Conservation (phyloP, 2,329 filamentous ascomycete species). For the Aspergillus aculeatus region DNA sequence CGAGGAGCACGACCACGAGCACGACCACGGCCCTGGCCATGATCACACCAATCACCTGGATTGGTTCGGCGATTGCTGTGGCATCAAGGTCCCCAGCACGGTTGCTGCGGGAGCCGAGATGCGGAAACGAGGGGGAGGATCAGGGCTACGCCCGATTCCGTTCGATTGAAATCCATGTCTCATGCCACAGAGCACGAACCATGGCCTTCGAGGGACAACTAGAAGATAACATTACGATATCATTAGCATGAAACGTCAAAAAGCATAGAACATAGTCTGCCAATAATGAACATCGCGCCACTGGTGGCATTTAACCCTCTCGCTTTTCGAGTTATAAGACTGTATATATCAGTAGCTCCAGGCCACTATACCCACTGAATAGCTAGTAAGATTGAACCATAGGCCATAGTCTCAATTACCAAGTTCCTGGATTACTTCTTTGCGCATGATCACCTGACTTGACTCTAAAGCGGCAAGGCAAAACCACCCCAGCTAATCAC, state of each 20-base stretch:
- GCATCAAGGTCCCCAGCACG: slow-evolving; percentile 94
- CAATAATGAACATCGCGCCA: background rate
- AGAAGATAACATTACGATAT: background rate
- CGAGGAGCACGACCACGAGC: slow-evolving; percentile 60
- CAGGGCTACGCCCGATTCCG: slow-evolving; percentile 60
- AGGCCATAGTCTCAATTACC: background rate
- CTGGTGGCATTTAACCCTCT: background rate
- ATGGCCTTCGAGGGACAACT: background rate
- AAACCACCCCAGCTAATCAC: background rate
- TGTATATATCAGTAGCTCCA: too few relatives aligned
- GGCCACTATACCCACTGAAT: too few relatives aligned
- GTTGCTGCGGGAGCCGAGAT: slow-evolving; percentile 87
- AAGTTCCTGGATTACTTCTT: too few relatives aligned
- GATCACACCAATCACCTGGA: slow-evolving; percentile 57
- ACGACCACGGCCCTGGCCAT: slow-evolving; percentile 66
- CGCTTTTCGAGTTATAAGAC: background rate
- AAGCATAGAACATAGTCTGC: background rate
- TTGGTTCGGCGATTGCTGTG: slow-evolving; percentile 93
- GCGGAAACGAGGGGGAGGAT: slow-evolving; percentile 68
- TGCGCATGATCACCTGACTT: slow-evolving; percentile 14
- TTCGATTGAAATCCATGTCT: slow-evolving; percentile 39
- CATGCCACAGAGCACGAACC: background rate
- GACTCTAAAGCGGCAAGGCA: background rate
- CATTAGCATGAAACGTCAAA: background rate
- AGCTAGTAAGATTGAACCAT: background rate